Conservation (phyloP, 768 basidiomycete genomes). For the Naganishia randhawae region DNA sequence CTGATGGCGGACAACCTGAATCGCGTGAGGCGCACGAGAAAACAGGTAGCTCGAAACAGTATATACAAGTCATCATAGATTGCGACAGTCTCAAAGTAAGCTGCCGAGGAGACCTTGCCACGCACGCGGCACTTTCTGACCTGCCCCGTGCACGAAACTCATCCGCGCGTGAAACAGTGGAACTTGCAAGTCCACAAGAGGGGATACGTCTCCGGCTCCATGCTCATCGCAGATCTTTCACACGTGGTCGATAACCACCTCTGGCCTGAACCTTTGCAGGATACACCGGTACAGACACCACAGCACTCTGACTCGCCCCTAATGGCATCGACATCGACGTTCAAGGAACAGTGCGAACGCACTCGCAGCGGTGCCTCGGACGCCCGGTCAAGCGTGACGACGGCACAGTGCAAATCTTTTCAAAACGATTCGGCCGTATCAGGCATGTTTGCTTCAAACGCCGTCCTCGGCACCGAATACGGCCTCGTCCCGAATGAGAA, state of each 20-base stretch:
- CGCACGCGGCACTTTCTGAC: neutral
- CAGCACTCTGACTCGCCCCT: neutral
- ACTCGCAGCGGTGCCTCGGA: too few relatives aligned
- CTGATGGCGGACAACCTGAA: too few relatives aligned
- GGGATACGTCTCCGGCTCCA: neutral
- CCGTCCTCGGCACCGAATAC: too few relatives aligned
- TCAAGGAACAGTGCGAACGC: too few relatives aligned
- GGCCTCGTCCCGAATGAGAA: too few relatives aligned
- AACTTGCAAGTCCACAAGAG: neutral
- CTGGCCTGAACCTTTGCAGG: neutral
- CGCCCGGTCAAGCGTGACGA: too few relatives aligned
- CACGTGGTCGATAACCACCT: neutral
- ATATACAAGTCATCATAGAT: constrained; percentile 8
- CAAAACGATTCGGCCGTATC: too few relatives aligned
- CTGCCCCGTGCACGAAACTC: neutral
- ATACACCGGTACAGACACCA: neutral
- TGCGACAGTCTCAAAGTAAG: constrained; percentile 14
- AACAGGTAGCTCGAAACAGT: neutral
- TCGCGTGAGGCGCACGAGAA: too few relatives aligned
- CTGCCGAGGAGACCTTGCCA: too few relatives aligned
- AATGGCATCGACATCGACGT: too few relatives aligned
- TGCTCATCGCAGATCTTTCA: neutral
- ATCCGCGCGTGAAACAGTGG: neutral
- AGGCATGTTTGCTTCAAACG: too few relatives aligned
- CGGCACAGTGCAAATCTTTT: too few relatives aligned